Percentiles rank a stretch among this genome's conserved stretches.
These are phyloP conservation scores for Leptographium galeiforme DNA, from an alignment of 2,329 filamentous ascomycete genomes.

Conservation along the genomic window DNA sequence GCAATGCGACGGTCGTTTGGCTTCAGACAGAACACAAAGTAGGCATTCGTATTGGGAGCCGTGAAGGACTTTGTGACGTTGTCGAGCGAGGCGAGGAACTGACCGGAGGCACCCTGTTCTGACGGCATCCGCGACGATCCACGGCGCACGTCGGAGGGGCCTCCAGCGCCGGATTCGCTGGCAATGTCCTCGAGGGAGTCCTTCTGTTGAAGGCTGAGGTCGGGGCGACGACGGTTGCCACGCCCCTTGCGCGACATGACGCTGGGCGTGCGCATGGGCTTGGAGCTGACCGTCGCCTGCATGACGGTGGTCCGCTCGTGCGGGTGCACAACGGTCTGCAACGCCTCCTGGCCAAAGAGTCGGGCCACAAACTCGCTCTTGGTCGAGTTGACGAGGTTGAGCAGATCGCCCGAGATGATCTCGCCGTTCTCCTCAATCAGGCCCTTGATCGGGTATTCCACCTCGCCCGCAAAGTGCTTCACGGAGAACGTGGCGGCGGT, in stretches of 20 bases:
- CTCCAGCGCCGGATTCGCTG: slow-evolving; percentile 24
- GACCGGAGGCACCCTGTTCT: slow-evolving; percentile 79
- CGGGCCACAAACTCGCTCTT: slow-evolving; percentile 81
- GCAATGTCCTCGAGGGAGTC: slow-evolving; percentile 28
- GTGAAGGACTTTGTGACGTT: slow-evolving; percentile 82
- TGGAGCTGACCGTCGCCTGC: slow-evolving; percentile 92
- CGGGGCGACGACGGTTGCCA: slow-evolving; percentile 17
- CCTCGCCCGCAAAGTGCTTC: slow-evolving; percentile 90
- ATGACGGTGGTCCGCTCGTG: slow-evolving; percentile 82
- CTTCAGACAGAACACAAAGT: slow-evolving; percentile 95
- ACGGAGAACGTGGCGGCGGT: slow-evolving; percentile 72
- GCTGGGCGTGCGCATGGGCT: slow-evolving; percentile 82
- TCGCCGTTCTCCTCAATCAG: slow-evolving; percentile 93
- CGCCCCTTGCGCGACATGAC: slow-evolving; percentile 65
- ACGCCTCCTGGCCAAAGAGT: slow-evolving; percentile 88
- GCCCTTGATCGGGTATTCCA: slow-evolving; percentile 81
- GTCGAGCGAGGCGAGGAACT: slow-evolving; percentile 80
- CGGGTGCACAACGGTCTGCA: slow-evolving; percentile 88
- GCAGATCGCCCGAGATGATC: slow-evolving; percentile 85
- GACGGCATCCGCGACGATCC: slow-evolving; percentile 14
- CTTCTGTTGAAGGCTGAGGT: slow-evolving; percentile 21
- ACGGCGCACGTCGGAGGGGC: slow-evolving; percentile 23
- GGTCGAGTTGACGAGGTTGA: slow-evolving; percentile 82
- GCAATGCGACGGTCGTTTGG: slow-evolving; percentile 94
- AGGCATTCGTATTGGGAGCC: slow-evolving; percentile 73